Conservation (phyloP, 2,329 filamentous ascomycete species). For the Drechslerella dactyloides region DNA sequence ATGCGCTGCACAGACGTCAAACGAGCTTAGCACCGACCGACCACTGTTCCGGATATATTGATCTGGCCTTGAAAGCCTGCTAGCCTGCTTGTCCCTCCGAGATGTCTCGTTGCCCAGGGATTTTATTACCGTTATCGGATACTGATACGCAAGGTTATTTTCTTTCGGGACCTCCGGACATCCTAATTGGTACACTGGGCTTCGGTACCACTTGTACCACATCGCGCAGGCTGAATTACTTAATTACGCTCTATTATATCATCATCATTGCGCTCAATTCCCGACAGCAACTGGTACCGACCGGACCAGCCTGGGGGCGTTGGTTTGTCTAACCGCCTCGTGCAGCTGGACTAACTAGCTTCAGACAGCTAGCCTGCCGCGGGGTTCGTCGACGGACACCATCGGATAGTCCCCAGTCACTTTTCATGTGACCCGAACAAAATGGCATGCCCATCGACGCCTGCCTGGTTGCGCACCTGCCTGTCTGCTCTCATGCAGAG, state of each 20-base stretch:
- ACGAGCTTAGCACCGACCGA: neutral
- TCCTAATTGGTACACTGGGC: neutral
- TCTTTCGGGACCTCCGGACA: constrained; percentile 5
- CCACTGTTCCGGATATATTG: constrained; percentile 1
- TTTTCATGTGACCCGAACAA: neutral
- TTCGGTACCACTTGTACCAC: constrained; percentile 2
- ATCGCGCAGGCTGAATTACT: neutral
- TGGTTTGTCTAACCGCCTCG: neutral
- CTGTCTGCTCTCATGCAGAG: neutral
- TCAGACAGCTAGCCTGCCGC: neutral
- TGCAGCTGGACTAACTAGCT: neutral
- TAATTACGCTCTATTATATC: neutral
- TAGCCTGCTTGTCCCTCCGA: neutral
- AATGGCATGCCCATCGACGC: neutral
- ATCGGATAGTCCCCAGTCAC: no score
- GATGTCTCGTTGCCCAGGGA: neutral
- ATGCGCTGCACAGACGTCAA: no score
- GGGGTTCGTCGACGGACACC: neutral
- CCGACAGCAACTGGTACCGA: constrained; percentile 1
- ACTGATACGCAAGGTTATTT: constrained; percentile 10
- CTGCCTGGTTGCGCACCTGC: neutral
- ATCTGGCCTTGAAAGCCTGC: neutral
- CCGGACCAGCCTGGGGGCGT: neutral
- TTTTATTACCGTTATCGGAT: constrained; percentile 2
- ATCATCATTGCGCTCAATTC: neutral